Base-by-base conservation (phyloP, 164 flowering plant genomes). In the Umbilicus rupestris region DNA sequence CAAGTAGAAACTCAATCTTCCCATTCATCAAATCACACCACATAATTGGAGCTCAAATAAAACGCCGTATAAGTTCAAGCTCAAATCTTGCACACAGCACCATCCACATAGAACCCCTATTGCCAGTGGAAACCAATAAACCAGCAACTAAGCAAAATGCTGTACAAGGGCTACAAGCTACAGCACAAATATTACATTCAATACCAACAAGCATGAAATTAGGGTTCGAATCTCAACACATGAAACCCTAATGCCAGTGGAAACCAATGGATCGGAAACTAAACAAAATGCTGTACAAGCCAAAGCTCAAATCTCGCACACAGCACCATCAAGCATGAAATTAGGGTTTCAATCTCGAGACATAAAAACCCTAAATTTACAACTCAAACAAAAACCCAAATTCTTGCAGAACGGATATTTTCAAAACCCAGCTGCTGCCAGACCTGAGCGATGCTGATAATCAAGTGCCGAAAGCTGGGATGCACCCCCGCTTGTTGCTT, bases 371-470 rank as follows among this genome's bases (percentile, higher is more conserved):
- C 29, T 52, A 20, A 52, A 1, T 52, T 52, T 19, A 55, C 30
- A 24, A 22, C 20, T 9, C 30, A 15, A n/a, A n/a, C n/a, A n/a
- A n/a, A n/a, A n/a, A n/a, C 60, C 1, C 60, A 29, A 55, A 11
- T 55, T 12, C 15, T 12, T 15, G 22, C 28, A 20, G 15, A 55
- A 55, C 5, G 30, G 30, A 20, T 29, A 55, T 10, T 10, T 55
- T 10, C 11, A 20, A 11, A 29, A n/a, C 26, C 30, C 26, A 55
- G 15, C 6, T 22, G 60, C 30, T 29, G 60, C 3, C 14, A 55
- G 37, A 86, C 97, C 98, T 88, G 96, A 22, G 97, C 98, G 47
- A 88, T 26, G 78, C 68, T 72, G 73, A 87, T 28, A 70, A 90
- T 90, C 65, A 73, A 64, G n/a, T 79, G 72, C 15, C 97, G 88